Base-by-base conservation (phyloP, 768 basidiomycete species). In the Gloeostereum incarnatum region DNA sequence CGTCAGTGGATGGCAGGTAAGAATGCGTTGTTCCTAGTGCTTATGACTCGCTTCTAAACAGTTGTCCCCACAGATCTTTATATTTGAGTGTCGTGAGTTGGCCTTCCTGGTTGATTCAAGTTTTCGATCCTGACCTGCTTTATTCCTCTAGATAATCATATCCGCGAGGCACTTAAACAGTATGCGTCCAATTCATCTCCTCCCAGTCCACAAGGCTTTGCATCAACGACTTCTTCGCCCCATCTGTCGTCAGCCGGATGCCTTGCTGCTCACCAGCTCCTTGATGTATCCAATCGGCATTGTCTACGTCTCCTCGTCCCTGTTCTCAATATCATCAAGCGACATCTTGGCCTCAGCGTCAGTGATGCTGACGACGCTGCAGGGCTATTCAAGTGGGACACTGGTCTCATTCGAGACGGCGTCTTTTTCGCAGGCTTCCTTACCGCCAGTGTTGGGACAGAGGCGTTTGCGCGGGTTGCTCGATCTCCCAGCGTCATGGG, bases 391-490 rank as follows among this genome's bases (percentile, higher is more conserved):
- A 70, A 69, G 48, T 93, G 82, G 68, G 92, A 97, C 53, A 75
- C 89, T 1, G 81, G 83, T 14, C 68, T 93, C 3, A 78, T 92
- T 38, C 75, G 86, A 14, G 91, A 94, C 49, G 92, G 92, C 3
- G 88, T 83, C 50, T 94, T 83, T 68, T 93, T 83, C 49, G 86
- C 87, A 3, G 89, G 78, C 2, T 74, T 82, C 44, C 61, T 91
- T 26, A 70, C 88, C 5, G 85, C 84, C 0, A 77, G 73, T 11
- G 62, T 74, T 4, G 77, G 81, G 13, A 57, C 58, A 27, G 66
- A 68, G n/a, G 49, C 58, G 24, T 49, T 62, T 5, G 62, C n/a
- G n/a, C n/a, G n/a, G n/a, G n/a, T n/a, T n/a, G n/a, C n/a, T n/a
- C n/a, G n/a, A n/a, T n/a, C n/a, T n/a, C n/a, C n/a, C n/a, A n/a